Conservation (phyloP, 768 basidiomycete species). For the Tephrocybe sp. region DNA sequence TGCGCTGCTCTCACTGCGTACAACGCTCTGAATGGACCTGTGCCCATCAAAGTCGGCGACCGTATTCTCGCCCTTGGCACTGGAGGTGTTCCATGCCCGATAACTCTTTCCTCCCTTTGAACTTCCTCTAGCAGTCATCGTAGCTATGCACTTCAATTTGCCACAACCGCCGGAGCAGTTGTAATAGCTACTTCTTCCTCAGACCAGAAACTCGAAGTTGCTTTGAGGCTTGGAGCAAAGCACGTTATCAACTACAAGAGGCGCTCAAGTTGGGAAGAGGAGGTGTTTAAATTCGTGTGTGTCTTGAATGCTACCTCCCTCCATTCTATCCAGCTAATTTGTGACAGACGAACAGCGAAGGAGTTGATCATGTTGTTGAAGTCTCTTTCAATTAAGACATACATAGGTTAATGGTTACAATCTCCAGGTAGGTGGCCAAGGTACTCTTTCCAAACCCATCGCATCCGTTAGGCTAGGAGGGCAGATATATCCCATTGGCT, state of each 20-base stretch:
- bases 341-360: slow-evolving; percentile 34
- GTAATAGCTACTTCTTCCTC: slow-evolving; percentile 71
- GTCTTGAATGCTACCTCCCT: slow-evolving; percentile 11
- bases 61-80: slow-evolving; percentile 56
- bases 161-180: slow-evolving; percentile 59
- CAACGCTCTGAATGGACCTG: slow-evolving; percentile 51
- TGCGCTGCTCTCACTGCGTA: slow-evolving; percentile 68
- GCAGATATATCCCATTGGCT: slow-evolving; percentile 47
- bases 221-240: slow-evolving; percentile 49
- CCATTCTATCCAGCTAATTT: neutral
- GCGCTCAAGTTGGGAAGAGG: slow-evolving; percentile 56
- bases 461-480: slow-evolving; percentile 36
- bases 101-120: neutral
- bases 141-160: slow-evolving; percentile 60
- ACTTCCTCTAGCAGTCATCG: neutral
- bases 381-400: slow-evolving; percentile 12
- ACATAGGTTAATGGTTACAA: slow-evolving; percentile 7
- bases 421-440: slow-evolving; percentile 54
- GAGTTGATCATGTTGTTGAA: slow-evolving; percentile 42
- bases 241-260: slow-evolving; percentile 66
- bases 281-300: slow-evolving; percentile 44
- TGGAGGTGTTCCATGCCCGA: slow-evolving; percentile 55
- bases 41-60: slow-evolving; percentile 57
- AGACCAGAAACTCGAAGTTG: slow-evolving; percentile 58
- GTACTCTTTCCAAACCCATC: slow-evolving; percentile 47